Conservation (phyloP, 352 stramenopile genomes). For the Pythium insidiosum region DNA sequence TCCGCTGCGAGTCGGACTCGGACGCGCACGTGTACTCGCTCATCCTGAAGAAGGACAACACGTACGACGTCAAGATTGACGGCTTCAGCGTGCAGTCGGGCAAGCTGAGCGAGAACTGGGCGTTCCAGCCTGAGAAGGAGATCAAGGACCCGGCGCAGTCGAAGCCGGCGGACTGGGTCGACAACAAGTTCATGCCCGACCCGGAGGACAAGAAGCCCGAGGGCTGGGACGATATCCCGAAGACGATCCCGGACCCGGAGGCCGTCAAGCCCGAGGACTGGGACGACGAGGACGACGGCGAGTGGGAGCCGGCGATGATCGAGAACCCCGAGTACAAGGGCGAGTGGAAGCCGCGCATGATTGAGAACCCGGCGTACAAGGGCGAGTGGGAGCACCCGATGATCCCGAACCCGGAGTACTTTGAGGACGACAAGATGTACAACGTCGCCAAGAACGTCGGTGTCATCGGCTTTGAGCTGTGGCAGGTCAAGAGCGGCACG, state of each 20-base stretch:
- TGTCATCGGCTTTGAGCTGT: slow-evolving; percentile 98
- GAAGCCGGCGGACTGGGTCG: slow-evolving; percentile 99
- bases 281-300: slow-evolving; percentile 98
- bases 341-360: slow-evolving; percentile 97
- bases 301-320: slow-evolving; percentile 95
- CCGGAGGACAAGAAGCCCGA: slow-evolving; percentile 95
- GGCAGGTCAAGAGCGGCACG: slow-evolving; percentile 97
- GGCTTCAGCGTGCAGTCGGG: slow-evolving; percentile 91
- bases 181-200: slow-evolving; percentile 91
- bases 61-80: slow-evolving; percentile 96
- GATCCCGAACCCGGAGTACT: slow-evolving; percentile 97
- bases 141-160: slow-evolving; percentile 95
- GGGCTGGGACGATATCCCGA: slow-evolving; percentile 94
- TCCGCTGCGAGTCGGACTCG: slow-evolving; percentile 68
- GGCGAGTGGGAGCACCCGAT: slow-evolving; percentile 95
- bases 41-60: slow-evolving; percentile 95
- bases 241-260: slow-evolving; percentile 95
- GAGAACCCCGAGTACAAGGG: slow-evolving; percentile 98
- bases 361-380: slow-evolving; percentile 99
- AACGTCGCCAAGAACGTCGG: slow-evolving; percentile 94
- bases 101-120: slow-evolving; percentile 91
- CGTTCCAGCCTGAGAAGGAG: slow-evolving; percentile 93
- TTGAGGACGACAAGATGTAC: slow-evolving; percentile 92
- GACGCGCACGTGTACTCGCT: slow-evolving; percentile 98
- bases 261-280: slow-evolving; percentile 97